Conservation (phyloP, 2,329 filamentous ascomycete species). For the Penicillium sp. region DNA sequence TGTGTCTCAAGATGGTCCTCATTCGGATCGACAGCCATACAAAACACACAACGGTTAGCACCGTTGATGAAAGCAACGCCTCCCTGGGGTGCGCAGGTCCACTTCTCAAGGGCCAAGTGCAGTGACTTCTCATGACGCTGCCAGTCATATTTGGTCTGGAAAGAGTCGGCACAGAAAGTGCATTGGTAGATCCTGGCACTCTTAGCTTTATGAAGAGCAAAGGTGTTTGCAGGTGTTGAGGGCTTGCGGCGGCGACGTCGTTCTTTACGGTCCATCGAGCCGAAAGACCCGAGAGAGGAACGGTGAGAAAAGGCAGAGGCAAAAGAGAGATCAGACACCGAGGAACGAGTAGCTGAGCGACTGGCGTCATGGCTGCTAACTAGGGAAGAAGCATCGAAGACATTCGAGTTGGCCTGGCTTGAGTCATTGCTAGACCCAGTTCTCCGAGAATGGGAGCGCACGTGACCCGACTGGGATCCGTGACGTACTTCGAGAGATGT, state of each 20-base stretch:
- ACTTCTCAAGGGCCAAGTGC: constrained; percentile 61
- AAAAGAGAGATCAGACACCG: constrained; percentile 60
- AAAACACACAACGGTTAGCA: constrained; percentile 63
- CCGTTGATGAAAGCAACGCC: constrained; percentile 57
- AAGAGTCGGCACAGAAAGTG: constrained; percentile 63
- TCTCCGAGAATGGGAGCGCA: constrained; percentile 42
- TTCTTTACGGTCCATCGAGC: constrained; percentile 63
- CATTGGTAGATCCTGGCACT: constrained; percentile 59
- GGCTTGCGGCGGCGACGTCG: constrained; percentile 60
- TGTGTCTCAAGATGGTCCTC: constrained; percentile 63
- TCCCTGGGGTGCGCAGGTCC: constrained; percentile 65
- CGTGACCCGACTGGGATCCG: constrained; percentile 37
- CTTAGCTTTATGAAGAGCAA: constrained; percentile 47
- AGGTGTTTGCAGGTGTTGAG: constrained; percentile 47
- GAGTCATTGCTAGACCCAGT: constrained; percentile 58
- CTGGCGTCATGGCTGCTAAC: constrained; percentile 60
- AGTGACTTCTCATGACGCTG: constrained; percentile 63
- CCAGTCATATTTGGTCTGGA: constrained; percentile 64
- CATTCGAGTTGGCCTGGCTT: constrained; percentile 56
- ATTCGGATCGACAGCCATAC: constrained; percentile 58
- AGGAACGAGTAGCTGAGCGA: constrained; percentile 56
- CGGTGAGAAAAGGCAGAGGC: constrained; percentile 62
- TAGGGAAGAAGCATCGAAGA: constrained; percentile 55
- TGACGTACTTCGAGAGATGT: constrained; percentile 42
- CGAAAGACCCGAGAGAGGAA: constrained; percentile 59